A percentile compares a stretch with the other conserved stretches of the same genome.
These are phyloP conservation scores for Trichoderma virens DNA, from an alignment of 495 filamentous ascomycete species.

Conservation along the genomic window DNA sequence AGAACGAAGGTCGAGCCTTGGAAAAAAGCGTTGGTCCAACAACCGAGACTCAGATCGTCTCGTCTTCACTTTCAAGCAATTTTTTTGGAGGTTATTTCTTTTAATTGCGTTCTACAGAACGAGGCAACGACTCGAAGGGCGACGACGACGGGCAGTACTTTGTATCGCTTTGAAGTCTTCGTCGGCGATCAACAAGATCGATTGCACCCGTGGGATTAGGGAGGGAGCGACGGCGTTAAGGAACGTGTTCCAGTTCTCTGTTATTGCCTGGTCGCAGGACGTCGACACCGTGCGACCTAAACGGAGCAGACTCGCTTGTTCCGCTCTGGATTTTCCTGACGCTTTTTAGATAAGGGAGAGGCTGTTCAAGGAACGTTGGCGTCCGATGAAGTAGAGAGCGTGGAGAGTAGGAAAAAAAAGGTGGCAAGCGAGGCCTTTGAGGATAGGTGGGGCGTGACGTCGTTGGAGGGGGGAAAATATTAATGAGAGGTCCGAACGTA, in stretches of 20 bases:
- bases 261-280: conserved; percentile 9
- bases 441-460: conserved; percentile 9
- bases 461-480: conserved; percentile 20
- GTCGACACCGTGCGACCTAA: conserved; percentile 8
- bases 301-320: not conserved
- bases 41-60: conserved; percentile 14
- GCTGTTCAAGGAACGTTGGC: conserved; percentile 6
- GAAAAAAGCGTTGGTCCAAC: conserved; percentile 15
- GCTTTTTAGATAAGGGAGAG: not conserved
- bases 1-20: conserved; percentile 14
- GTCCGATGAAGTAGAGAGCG: conserved; percentile 8
- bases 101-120: conserved; percentile 8
- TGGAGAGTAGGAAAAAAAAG: conserved; percentile 16
- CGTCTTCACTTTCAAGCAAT: conserved; percentile 10
- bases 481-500: conserved; percentile 31
- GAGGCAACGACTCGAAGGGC: conserved; percentile 9
- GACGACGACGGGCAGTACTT: conserved; percentile 9
- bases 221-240: conserved; percentile 9
- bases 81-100: conserved; percentile 1
- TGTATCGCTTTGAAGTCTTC: conserved; percentile 23
- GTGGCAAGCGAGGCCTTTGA: conserved; percentile 2
- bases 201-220: conserved; percentile 10
- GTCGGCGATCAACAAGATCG: conserved; percentile 19
- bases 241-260: conserved; percentile 14
- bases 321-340: not conserved